Base-by-base conservation (phyloP, 345 rosid genomes). In the Luvunga scandens region DNA sequence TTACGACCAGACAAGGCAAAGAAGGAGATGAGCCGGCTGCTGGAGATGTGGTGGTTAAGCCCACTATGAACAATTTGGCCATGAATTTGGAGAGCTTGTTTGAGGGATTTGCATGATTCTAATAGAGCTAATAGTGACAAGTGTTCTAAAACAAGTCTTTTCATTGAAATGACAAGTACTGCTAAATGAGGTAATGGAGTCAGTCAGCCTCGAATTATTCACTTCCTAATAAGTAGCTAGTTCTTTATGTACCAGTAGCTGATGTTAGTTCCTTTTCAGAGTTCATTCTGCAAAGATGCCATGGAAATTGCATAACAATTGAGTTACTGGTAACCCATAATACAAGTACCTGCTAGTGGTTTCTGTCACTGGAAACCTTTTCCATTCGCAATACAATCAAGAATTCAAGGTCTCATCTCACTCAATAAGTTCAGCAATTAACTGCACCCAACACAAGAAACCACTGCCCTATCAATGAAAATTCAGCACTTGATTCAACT, bases 11-110 rank as follows among this genome's bases (percentile, higher is more conserved):
- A 75, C 25, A 85, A 77, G 33, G 86, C 82, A 72, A 78, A 85
- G 78, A 77, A 78, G 31, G 83, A 80, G 77, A 85, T 75, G 64
- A 85, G 78, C 68, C 71, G 74, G 83, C 86, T 81, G 56, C 77
- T 30, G 63, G 81, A 30, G 64, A 81, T 57, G 50, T 76, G 77
- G 66, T 27, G 48, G 25, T 69, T 72, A 59, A 69, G 42, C 60
- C 88, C 86, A 76, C 79, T 69, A 79, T 76, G 24, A 64, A 78
- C 30, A 24, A 76, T 75, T 72, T 78, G 84, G 45, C 84, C 88
- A 64, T 85, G 83, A 71, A 85, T 67, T 78, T 85, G 86, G 62
- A 80, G 79, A 10, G 77, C 86, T 45, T 83, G 85, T 50, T 79
- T 77, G 53, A 82, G 63, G 66, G 85, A 71, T 75, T 75, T 82